Evolutionary conservation across 805 yeast species (phyloP).

Genomic region (Saccharomycopsis schoenii): DNA sequence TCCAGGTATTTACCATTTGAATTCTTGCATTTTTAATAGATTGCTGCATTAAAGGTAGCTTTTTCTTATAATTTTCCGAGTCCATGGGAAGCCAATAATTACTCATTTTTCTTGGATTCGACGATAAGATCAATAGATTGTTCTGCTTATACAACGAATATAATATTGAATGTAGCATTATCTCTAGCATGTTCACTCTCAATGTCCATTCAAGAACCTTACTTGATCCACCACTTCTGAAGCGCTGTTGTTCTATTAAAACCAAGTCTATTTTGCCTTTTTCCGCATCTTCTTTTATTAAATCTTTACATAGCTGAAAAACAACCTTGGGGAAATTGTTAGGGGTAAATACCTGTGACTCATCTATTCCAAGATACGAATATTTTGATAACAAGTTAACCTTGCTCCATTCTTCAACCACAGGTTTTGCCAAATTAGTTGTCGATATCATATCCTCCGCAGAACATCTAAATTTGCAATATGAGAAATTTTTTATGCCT

Average conservation of each 20-base stretch:
- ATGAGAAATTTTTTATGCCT: constrained; percentile 17
- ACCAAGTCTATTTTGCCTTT: constrained; percentile 5
- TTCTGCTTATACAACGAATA: constrained; percentile 1
- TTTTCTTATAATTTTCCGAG: not conserved
- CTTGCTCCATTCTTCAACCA: constrained; percentile 13
- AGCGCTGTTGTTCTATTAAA: constrained; percentile 14
- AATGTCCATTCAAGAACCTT: constrained; percentile 17
- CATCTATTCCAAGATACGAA: not conserved
- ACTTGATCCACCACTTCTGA: constrained; percentile 6
- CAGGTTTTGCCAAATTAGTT: not conserved
- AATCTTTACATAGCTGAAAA: not conserved
- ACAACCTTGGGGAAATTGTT: constrained; percentile 3
- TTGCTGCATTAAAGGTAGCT: not conserved
- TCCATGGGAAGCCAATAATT: constrained; percentile 3
- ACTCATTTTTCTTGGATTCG: constrained; percentile 12
- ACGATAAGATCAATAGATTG: not conserved
- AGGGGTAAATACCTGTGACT: not conserved
- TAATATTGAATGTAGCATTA: constrained; percentile 11
- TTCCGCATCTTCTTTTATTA: not conserved
- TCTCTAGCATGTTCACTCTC: constrained; percentile 15
- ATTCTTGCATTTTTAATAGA: constrained; percentile 3
- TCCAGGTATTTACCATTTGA: constrained; percentile 4
- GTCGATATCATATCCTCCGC: not conserved
- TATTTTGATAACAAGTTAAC: constrained; percentile 1
- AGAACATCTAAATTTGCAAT: constrained; percentile 8